Evolutionary conservation across 129 eudicot genomes (phyloP).

Genomic region (Saussurea involucrata): DNA sequence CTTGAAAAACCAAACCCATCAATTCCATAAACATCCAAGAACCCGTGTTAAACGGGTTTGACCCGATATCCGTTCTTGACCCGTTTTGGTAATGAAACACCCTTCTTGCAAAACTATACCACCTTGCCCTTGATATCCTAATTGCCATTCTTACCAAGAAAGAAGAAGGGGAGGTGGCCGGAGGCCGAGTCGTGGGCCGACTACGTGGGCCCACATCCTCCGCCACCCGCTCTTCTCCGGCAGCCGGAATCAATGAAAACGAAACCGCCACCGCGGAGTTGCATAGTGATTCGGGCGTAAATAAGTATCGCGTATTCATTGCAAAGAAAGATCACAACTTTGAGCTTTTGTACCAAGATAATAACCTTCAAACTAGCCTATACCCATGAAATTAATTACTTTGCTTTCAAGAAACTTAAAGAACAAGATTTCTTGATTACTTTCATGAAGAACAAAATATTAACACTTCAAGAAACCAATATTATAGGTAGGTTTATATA

Average conservation of each 20-base stretch:
- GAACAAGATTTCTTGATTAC: slow-evolving; percentile 16
- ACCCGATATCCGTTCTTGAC: slow-evolving; percentile 55
- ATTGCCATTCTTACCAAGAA: slow-evolving; percentile 73
- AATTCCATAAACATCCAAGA: slow-evolving; percentile 78
- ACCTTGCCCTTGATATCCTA: slow-evolving; percentile 82
- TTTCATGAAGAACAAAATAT: background rate
- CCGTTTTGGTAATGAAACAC: slow-evolving; percentile 90
- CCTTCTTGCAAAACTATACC: slow-evolving; percentile 81
- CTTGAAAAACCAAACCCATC: slow-evolving; percentile 50
- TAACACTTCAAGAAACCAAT: slow-evolving; percentile 14
- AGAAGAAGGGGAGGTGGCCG: slow-evolving; percentile 30
- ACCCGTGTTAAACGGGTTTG: slow-evolving; percentile 75
- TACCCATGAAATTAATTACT: slow-evolving; percentile 12
- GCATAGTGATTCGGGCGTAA: slow-evolving; percentile 45
- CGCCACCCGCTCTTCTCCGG: slow-evolving; percentile 20
- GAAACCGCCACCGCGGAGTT: slow-evolving; percentile 32
- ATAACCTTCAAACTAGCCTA: slow-evolving; percentile 21
- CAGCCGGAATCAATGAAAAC: slow-evolving; percentile 28
- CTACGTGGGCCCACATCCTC: slow-evolving; percentile 10
- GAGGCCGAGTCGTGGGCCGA: slow-evolving; percentile 19
- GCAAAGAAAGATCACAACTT: background rate
- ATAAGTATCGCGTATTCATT: slow-evolving; percentile 50
- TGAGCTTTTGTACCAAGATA: slow-evolving; percentile 6
- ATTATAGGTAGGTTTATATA: background rate
- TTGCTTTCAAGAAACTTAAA: slow-evolving; percentile 23